Evolutionary conservation across 2,329 filamentous ascomycete genomes (phyloP).

Genomic region (Penicillium sp.): DNA sequence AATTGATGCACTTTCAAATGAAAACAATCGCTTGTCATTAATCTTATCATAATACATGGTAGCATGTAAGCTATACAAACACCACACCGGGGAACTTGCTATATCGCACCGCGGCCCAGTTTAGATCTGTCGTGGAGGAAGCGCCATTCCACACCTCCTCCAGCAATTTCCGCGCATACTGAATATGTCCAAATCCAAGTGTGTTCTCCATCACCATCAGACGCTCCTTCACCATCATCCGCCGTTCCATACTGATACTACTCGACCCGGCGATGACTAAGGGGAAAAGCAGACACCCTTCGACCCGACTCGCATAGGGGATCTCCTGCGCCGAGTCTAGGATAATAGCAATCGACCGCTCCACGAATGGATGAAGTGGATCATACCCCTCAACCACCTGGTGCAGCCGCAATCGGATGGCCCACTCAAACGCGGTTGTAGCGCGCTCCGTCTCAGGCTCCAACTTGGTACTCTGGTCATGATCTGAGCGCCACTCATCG

Average conservation of each 20-base stretch:
- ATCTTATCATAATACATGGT: not conserved
- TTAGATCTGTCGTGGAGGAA: conserved; percentile 22
- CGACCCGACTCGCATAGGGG: conserved; percentile 48
- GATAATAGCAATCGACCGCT: conserved; percentile 40
- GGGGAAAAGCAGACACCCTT: conserved; percentile 48
- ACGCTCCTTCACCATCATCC: conserved; percentile 46
- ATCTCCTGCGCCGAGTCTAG: conserved; percentile 45
- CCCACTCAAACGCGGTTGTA: conserved; percentile 47
- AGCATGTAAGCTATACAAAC: conserved; percentile 23
- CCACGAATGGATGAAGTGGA: conserved; percentile 40
- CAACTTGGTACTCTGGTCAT: conserved; percentile 30
- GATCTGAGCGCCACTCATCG: conserved; percentile 40
- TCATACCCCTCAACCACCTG: conserved; percentile 51
- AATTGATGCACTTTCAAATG: not conserved
- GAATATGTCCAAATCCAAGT: conserved; percentile 50
- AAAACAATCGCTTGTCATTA: not conserved
- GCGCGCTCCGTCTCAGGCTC: conserved; percentile 38
- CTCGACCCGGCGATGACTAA: conserved; percentile 50
- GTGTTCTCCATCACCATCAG: conserved; percentile 52
- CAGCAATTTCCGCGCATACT: conserved; percentile 46
- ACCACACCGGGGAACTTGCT: conserved; percentile 34
- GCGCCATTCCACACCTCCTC: conserved; percentile 45
- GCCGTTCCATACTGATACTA: conserved; percentile 40
- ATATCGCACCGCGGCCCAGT: conserved; percentile 38
- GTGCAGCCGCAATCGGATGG: conserved; percentile 48